Conservation (phyloP, 1,284 basidiomycete genomes). For the Meira miltonrushii region DNA sequence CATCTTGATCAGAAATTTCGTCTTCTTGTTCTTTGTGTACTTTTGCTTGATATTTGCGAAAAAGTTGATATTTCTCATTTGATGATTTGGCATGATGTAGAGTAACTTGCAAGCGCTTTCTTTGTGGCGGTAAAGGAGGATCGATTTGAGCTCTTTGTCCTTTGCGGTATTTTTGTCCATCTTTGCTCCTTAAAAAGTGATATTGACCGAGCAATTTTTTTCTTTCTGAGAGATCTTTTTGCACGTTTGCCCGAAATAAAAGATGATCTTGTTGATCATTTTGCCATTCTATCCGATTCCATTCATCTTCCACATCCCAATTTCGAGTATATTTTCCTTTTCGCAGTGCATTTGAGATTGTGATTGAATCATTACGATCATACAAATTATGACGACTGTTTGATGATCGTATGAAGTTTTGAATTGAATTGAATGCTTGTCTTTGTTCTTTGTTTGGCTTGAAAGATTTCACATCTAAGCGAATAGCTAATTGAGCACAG, state of each 20-base stretch:
- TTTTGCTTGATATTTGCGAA: slow-evolving; percentile 35
- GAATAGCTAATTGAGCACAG: slow-evolving; percentile 43
- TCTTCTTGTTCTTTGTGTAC: slow-evolving; percentile 35
- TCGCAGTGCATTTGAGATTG: neutral
- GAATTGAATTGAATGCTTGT: slow-evolving; percentile 19
- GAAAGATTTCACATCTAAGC: slow-evolving; percentile 23
- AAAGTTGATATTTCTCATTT: slow-evolving; percentile 45
- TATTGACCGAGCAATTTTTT: neutral
- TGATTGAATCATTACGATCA: neutral
- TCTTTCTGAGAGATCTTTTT: neutral
- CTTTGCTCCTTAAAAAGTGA: neutral
- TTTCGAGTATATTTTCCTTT: slow-evolving; percentile 18
- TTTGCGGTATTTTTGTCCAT: neutral
- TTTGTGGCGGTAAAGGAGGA: neutral
- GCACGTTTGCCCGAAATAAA: neutral
- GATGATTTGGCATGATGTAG: slow-evolving; percentile 15
- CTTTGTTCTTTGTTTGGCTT: slow-evolving; percentile 23
- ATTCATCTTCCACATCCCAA: slow-evolving; percentile 13
- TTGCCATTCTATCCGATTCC: slow-evolving; percentile 10
- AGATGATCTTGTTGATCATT: neutral
- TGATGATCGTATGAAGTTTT: neutral
- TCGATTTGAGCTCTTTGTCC: neutral
- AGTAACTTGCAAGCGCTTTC: neutral
- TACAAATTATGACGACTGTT: no score
- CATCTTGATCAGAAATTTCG: slow-evolving; percentile 27